A percentile compares a stretch with the other conserved stretches of the same genome.
Evolutionary conservation across 2,329 filamentous ascomycete species (phyloP).

Genomic region (Bipolaris zeicola): DNA sequence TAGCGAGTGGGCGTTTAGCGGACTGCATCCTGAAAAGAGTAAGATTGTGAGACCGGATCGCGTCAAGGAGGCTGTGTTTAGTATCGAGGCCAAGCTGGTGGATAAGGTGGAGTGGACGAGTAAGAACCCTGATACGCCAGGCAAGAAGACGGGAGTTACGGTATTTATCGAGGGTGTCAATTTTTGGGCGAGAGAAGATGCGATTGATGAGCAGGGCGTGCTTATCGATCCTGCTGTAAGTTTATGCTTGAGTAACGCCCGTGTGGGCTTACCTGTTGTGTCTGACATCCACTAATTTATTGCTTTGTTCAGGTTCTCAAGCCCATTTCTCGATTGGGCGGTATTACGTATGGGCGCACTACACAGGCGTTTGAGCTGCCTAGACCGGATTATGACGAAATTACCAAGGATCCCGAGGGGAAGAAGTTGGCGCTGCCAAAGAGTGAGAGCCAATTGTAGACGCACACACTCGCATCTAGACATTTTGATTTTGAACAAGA

Average conservation of each 20-base stretch:
- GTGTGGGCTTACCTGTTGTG: constrained; percentile 4
- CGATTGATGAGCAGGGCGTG: constrained; percentile 76
- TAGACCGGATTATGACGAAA: constrained; percentile 58
- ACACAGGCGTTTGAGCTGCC: constrained; percentile 74
- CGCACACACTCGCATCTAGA: neutral
- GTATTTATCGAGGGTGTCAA: constrained; percentile 80
- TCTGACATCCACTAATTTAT: neutral
- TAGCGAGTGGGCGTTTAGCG: constrained; percentile 79
- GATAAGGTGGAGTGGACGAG: constrained; percentile 79
- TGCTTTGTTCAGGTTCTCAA: constrained; percentile 62
- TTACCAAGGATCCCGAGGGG: constrained; percentile 58
- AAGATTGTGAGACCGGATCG: constrained; percentile 71
- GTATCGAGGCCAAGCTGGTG: constrained; percentile 79
- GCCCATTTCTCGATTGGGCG: constrained; percentile 79
- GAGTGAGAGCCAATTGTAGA: constrained; percentile 4
- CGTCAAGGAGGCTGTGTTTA: constrained; percentile 82
- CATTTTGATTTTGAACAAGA: neutral
- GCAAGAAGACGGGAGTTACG: constrained; percentile 75
- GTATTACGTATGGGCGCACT: constrained; percentile 79
- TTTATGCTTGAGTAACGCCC: constrained; percentile 15
- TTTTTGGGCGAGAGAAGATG: constrained; percentile 91
- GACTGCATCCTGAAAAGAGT: constrained; percentile 72
- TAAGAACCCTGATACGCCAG: constrained; percentile 61
- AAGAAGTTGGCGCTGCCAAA: constrained; percentile 58
- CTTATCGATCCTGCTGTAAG: constrained; percentile 72